phyloP scores from a whole-genome alignment of 306 rosid genomes.

The Adenanthera pavonina region DNA sequence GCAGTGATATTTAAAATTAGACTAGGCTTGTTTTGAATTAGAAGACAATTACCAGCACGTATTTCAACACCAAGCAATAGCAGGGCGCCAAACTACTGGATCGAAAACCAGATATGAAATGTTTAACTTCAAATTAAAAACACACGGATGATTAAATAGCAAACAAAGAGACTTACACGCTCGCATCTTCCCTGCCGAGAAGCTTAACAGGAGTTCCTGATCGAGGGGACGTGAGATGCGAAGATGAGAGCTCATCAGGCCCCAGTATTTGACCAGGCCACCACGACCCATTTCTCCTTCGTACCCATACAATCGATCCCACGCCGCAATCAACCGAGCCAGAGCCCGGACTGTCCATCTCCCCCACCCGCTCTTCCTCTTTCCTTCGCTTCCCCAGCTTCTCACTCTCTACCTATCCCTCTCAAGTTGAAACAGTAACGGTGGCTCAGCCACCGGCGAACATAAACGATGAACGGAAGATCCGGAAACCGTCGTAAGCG shows the following conservation, averaged over 20 bases:
- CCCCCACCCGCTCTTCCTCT: conserved; percentile 22
- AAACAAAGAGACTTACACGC: conserved; percentile 41
- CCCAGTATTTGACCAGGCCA: conserved; percentile 64
- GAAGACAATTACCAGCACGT: not conserved
- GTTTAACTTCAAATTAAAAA: not conserved
- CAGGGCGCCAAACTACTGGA: not conserved
- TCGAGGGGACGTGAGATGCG: conserved; percentile 57
- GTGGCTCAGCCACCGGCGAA: conserved; percentile 47
- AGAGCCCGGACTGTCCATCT: conserved; percentile 48
- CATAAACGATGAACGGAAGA: conserved; percentile 33
- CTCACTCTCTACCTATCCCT: not conserved
- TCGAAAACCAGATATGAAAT: conserved; percentile 7
- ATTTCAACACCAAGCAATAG: not conserved
- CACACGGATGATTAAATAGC: not conserved
- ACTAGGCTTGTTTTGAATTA: not conserved
- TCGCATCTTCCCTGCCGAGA: conserved; percentile 61
- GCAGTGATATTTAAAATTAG: conserved; percentile 4
- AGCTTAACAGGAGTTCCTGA: conserved; percentile 64
- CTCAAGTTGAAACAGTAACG: not conserved
- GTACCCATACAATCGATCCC: conserved; percentile 62
- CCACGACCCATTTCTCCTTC: conserved; percentile 60
- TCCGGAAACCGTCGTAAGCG: conserved; percentile 41
- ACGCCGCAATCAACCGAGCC: conserved; percentile 50
- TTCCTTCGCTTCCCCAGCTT: conserved; percentile 55
- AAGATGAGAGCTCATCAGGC: conserved; percentile 42